Evolutionary conservation across 305 asterid genomes (phyloP).

Genomic region (Rubia tinctorum): DNA sequence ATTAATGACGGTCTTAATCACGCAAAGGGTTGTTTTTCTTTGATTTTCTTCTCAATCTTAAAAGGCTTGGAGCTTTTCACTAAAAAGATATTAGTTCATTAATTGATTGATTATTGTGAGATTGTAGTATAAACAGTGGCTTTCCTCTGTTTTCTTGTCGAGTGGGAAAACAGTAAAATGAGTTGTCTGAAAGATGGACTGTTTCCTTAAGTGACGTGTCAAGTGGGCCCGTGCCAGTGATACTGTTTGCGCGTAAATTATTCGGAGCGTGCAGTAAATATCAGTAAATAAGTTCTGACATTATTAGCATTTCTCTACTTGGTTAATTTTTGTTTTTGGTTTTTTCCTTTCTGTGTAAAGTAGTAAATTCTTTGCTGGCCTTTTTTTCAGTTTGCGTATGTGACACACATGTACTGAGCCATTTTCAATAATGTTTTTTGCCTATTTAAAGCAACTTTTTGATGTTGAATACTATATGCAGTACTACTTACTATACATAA

Average conservation of each 20-base stretch:
- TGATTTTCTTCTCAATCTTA: too few species aligned
- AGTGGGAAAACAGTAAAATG: slow-evolving; percentile 2
- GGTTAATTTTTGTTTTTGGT: neutral
- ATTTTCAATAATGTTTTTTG: slow-evolving; percentile 9
- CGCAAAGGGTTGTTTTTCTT: too few species aligned
- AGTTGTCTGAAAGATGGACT: neutral
- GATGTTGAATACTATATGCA: neutral
- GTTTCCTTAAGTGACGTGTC: neutral
- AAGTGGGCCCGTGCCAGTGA: neutral
- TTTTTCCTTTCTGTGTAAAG: neutral
- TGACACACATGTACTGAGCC: slow-evolving; percentile 2
- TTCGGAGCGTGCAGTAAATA: slow-evolving; percentile 1
- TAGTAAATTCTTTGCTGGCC: neutral
- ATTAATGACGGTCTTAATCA: neutral
- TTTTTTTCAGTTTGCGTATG: neutral
- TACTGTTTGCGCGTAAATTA: neutral
- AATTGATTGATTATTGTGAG: neutral
- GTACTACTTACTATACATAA: neutral
- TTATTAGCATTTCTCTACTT: too few species aligned
- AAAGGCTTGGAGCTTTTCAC: too few species aligned
- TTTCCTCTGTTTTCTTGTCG: neutral
- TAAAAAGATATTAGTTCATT: too few species aligned
- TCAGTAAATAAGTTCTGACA: neutral
- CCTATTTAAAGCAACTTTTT: neutral
- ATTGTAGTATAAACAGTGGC: neutral